These are phyloP conservation scores for Fusarium sarcochroum DNA, from an alignment of 2,329 filamentous ascomycete genomes.

Conservation along the genomic window DNA sequence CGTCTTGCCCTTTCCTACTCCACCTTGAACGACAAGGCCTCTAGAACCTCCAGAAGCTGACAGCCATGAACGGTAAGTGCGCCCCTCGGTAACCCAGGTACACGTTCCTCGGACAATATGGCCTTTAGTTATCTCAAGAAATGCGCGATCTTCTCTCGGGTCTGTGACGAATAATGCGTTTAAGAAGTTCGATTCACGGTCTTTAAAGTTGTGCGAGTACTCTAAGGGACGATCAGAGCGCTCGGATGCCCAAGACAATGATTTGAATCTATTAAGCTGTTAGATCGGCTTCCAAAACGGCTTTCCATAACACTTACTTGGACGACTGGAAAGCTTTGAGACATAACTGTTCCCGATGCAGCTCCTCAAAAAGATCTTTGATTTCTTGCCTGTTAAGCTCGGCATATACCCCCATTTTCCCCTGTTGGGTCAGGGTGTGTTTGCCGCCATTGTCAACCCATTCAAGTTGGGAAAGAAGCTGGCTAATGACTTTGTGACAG, in stretches of 20 bases:
- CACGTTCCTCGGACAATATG: background rate
- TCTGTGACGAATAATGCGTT: constrained; percentile 6
- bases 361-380: background rate
- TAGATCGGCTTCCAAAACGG: accelerated
- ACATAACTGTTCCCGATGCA: constrained; percentile 12
- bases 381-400: background rate
- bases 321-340: background rate
- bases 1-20: constrained; percentile 19
- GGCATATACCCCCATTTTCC: background rate
- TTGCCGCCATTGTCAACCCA: background rate
- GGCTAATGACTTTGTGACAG: background rate
- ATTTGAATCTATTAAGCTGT: background rate
- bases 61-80: constrained; percentile 13
- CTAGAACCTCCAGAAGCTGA: background rate
- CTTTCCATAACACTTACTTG: background rate
- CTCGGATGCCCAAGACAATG: background rate
- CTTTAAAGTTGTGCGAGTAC: constrained; percentile 3
- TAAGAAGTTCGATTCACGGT: background rate
- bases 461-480: background rate
- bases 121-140: background rate
- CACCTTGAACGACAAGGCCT: constrained; percentile 8
- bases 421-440: background rate
- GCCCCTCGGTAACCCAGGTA: background rate
- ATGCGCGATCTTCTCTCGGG: constrained; percentile 7
- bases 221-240: background rate